Base-by-base conservation (phyloP, 257 asterid species). In the Cynanchum wilfordii region DNA sequence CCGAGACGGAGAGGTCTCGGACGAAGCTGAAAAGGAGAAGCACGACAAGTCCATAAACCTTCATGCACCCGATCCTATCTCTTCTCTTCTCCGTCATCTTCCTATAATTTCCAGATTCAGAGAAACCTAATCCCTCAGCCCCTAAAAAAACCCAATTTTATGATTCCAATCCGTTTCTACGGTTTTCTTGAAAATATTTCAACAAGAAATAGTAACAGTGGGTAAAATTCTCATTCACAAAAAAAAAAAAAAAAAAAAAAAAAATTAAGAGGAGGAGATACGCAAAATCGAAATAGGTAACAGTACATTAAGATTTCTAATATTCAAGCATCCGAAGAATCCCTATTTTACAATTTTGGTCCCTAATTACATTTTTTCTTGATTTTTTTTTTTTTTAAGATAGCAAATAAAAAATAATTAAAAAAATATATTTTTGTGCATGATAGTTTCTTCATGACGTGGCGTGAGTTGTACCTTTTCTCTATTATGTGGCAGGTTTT, bases 1-100 rank as follows among this genome's bases (percentile, higher is more conserved):
- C 80, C 16, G 73, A 66, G 17, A 77, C 85, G 7, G 81, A 69
- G 42, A 75, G 44, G 66, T 82, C 76, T 78, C 86, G 27, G 24
- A 68, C 76, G 49, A 79, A 76, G 78, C 88, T 85, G 76, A 82
- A 63, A 3, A 89, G 49, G 45, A 88, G 67, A 51, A 87, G 78
- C 73, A 62, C 42, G n/a, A 81, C 5, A 64, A 84, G 38, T 36
- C 85, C 80, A 72, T 50, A 78, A 24, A 71, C 81, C 65, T 47
- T 75, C 71, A 55, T 58, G 60, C 81, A 67, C 69, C 86, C 20
- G 77, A 74, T 65, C 71, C 70, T 17, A 33, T 78, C 65, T 63
- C 73, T 71, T 57, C 77, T 75, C 29, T 72, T 84, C 78, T 67
- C 80, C 82, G 54, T 55, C 77, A 59, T 75, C 83, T 81, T 73